Base-by-base conservation (phyloP, 768 basidiomycete genomes). In the Sarcomyxa edulis region DNA sequence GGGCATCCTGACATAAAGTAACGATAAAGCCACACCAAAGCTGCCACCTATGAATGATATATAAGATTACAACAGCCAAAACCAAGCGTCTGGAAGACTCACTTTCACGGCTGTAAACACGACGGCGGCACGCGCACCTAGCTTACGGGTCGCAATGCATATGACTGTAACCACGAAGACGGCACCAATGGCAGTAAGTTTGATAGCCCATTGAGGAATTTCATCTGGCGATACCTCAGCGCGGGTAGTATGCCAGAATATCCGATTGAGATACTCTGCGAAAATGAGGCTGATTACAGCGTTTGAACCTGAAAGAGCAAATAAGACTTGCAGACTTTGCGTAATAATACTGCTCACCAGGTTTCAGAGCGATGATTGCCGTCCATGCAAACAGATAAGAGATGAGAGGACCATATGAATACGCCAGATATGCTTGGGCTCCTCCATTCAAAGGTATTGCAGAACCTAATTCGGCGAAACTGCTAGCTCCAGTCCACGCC, bases 371-470 rank as follows among this genome's bases (percentile, higher is more conserved):
- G 27, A 86, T 83, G 39, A 94, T 94, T 4, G 90, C 84, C 10
- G 91, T 93, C 91, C 93, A 99, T 11, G 92, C 83, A 62, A 90
- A 99, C 7, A 96, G 72, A 57, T 91, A 99, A 6, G 93, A 90
- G 26, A 84, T 65, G 12, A 90, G 69, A 18, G 89, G 88, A 2
- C 86, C 89, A 53, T 89, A 96, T 26, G 92, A 78, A 53, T 94
- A 94, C 16, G 81, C 78, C 16, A 96, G 76, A 58, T 96, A 96
- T 11, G 92, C 73, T 51, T 87, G 84, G 6, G 77, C 74, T 30
- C 78, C 79, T 27, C 76, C 78, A 48, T 78, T 79, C 40, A 88
- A 61, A 11, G 91, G 91, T 54, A 95, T 89, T 26, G 86, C 85
- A 29, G 82, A 83, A 36, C 94, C 95, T 42, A 96, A 68, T 59